A percentile compares a stretch with the other conserved stretches of the same genome.
Conservation (phyloP, 2,329 filamentous ascomycete species). For the Neonectria ditissima region DNA sequence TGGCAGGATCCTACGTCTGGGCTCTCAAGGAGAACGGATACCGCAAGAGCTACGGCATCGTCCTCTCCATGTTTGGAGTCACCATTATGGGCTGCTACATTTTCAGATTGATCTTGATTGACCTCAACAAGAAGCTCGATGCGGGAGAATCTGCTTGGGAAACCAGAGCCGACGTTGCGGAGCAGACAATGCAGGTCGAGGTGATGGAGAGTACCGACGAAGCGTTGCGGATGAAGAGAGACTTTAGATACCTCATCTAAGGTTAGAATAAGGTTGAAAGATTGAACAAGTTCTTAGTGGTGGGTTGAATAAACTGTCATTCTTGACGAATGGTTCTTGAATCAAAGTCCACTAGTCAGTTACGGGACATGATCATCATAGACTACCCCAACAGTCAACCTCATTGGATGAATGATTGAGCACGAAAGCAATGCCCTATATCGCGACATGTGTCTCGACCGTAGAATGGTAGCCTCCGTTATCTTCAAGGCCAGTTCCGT, state of each 20-base stretch:
- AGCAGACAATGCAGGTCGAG: slow-evolving; percentile 55
- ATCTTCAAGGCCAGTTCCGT: background rate
- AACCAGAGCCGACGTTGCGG: slow-evolving; percentile 52
- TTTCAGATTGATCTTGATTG: slow-evolving; percentile 60
- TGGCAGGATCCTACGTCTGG: slow-evolving; percentile 74
- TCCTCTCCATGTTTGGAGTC: slow-evolving; percentile 72
- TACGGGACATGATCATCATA: background rate
- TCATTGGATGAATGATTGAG: slow-evolving; percentile 6
- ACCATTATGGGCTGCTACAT: slow-evolving; percentile 64
- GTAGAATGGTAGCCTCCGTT: background rate
- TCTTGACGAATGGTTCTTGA: background rate
- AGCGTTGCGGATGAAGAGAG: slow-evolving; percentile 58
- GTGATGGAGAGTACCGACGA: slow-evolving; percentile 57
- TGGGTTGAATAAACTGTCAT: background rate
- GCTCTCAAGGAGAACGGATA: slow-evolving; percentile 68
- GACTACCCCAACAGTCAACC: background rate
- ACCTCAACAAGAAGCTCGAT: slow-evolving; percentile 62
- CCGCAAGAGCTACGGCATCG: slow-evolving; percentile 73
- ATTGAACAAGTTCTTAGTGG: background rate
- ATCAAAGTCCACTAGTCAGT: background rate
- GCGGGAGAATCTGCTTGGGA: slow-evolving; percentile 55
- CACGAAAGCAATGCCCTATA: slow-evolving; percentile 18
- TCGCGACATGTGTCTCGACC: slow-evolving; percentile 19
- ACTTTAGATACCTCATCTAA: slow-evolving; percentile 61
- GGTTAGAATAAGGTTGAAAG: background rate